Conservation (phyloP, 768 basidiomycete genomes). For the Serendipita sp. region DNA sequence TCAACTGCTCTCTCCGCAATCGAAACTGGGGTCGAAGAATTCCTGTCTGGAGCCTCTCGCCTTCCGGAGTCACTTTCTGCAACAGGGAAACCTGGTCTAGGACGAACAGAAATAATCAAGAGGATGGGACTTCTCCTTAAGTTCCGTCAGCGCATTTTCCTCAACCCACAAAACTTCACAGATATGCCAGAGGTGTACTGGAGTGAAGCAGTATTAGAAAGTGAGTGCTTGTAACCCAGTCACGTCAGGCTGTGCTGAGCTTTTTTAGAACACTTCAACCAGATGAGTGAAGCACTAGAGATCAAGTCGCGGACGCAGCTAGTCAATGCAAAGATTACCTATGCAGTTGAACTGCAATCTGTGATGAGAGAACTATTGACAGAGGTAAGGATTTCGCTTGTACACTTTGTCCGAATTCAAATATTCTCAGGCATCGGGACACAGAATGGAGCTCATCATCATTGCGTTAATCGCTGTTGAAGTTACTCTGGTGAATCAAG, state of each 20-base stretch:
- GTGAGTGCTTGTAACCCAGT: conserved; percentile 22
- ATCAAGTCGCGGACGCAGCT: conserved; percentile 64
- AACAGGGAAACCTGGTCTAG: conserved; percentile 73
- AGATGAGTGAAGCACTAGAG: conserved; percentile 71
- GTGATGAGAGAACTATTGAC: conserved; percentile 78
- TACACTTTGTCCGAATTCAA: not conserved
- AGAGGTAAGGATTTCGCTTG: conserved; percentile 33
- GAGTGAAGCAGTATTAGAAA: conserved; percentile 81
- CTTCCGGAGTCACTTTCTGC: conserved; percentile 60
- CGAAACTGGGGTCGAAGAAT: conserved; percentile 70
- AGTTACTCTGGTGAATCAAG: conserved; percentile 56
- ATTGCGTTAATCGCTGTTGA: conserved; percentile 89
- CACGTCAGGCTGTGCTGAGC: not conserved
- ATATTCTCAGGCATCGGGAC: conserved; percentile 52
- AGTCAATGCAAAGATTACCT: conserved; percentile 85
- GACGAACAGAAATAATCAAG: conserved; percentile 68
- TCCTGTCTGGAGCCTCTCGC: conserved; percentile 65
- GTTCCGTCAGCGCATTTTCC: conserved; percentile 81
- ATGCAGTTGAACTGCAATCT: conserved; percentile 79
- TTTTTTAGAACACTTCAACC: conserved; percentile 57
- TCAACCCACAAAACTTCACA: conserved; percentile 76
- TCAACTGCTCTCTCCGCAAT: conserved; percentile 76
- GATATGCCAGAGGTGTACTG: conserved; percentile 90
- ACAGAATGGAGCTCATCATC: conserved; percentile 91
- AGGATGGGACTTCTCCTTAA: conserved; percentile 85